phyloP scores from a whole-genome alignment of 2,329 filamentous ascomycete species.

The Aspergillus amoenus region DNA sequence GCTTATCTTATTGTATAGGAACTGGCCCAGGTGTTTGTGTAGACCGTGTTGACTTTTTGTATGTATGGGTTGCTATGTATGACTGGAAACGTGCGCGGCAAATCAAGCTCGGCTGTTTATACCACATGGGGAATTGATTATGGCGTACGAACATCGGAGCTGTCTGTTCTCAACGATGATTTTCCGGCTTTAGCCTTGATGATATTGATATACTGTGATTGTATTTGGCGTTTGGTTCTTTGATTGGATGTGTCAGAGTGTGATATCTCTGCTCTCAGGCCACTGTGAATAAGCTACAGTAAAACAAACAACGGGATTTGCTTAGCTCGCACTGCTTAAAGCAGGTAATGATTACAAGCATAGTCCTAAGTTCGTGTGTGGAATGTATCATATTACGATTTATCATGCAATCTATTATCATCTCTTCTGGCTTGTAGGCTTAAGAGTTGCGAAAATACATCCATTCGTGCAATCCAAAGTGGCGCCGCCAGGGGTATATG shows the following conservation, averaged over 20 bases:
- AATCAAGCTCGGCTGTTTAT: constrained; percentile 13
- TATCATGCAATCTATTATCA: constrained; percentile 2
- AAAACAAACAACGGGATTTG: not conserved
- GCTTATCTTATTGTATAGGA: constrained; percentile 15
- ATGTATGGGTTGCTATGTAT: constrained; percentile 25
- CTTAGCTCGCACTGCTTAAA: not conserved
- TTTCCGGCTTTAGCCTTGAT: not conserved
- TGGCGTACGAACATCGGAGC: constrained; percentile 19
- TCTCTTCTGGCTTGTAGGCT: constrained; percentile 7
- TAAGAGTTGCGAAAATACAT: constrained; percentile 8
- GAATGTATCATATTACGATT: not conserved
- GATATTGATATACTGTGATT: not conserved
- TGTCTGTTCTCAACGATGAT: constrained; percentile 5
- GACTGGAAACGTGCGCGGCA: constrained; percentile 16
- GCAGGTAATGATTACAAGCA: not conserved
- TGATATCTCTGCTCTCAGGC: not conserved
- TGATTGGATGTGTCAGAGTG: not conserved
- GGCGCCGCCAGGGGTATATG: constrained; percentile 27
- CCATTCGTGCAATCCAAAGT: constrained; percentile 21
- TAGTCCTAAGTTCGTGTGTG: not conserved
- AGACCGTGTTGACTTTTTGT: constrained; percentile 20
- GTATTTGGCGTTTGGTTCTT: constrained; percentile 5
- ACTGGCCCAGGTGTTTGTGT: constrained; percentile 14
- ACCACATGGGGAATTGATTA: constrained; percentile 9
- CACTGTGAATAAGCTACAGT: not conserved